Evolutionary conservation across 2,329 filamentous ascomycete genomes (phyloP).

Genomic region (Didymella pinodella): DNA sequence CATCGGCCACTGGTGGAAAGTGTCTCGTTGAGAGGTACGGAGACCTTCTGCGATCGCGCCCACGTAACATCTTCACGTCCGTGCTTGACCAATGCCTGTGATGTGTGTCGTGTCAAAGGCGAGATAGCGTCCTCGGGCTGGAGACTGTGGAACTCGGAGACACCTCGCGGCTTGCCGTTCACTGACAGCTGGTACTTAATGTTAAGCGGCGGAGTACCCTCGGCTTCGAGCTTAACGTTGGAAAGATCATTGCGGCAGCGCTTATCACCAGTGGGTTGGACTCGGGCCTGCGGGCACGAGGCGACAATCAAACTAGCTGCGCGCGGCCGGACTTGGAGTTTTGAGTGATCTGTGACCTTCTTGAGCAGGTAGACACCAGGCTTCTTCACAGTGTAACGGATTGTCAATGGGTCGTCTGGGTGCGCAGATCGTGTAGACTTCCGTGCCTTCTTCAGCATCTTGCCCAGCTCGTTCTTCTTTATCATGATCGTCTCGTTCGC

Average conservation of each 20-base stretch:
- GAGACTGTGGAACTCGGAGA: constrained; percentile 85
- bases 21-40: constrained; percentile 88
- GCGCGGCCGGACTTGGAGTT: constrained; percentile 84
- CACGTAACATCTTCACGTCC: constrained; percentile 76
- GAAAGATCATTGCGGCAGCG: constrained; percentile 90
- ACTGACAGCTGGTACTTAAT: constrained; percentile 90
- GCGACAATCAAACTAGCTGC: constrained; percentile 84
- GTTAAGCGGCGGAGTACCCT: constrained; percentile 88
- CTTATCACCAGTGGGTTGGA: constrained; percentile 70
- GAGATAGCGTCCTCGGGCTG: constrained; percentile 87
- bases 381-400: constrained; percentile 81
- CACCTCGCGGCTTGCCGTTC: constrained; percentile 82
- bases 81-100: constrained; percentile 65
- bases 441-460: constrained; percentile 73
- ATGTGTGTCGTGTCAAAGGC: constrained; percentile 70
- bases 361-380: constrained; percentile 85
- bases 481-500: constrained; percentile 82
- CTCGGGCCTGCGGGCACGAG: constrained; percentile 79
- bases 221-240: constrained; percentile 80
- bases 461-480: constrained; percentile 74
- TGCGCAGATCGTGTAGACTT: constrained; percentile 62
- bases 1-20: constrained; percentile 80
- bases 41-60: constrained; percentile 77
- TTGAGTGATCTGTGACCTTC: constrained; percentile 90
- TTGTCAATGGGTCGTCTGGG: constrained; percentile 66